Base-by-base conservation (phyloP, 768 basidiomycete species). In the Tricholoma bakamatsutake region DNA sequence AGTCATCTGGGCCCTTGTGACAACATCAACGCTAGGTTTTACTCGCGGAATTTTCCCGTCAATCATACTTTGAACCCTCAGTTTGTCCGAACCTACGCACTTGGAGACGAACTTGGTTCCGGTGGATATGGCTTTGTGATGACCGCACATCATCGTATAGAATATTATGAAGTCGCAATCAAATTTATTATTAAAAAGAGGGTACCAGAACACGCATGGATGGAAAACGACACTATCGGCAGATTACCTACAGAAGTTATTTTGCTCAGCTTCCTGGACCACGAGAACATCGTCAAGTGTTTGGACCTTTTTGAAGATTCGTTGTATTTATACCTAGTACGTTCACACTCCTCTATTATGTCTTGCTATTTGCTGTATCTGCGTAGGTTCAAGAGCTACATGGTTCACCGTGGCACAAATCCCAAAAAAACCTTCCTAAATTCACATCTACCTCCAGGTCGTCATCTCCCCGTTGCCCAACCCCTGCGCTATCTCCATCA, bases 41-140 rank as follows among this genome's bases (percentile, higher is more conserved):
- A 74, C 59, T 79, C 74, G 3, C 61, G 65, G 5, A 68, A 71
- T 18, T 91, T 93, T 63, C 83, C 85, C 1, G 62, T 67, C 4
- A 79, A 77, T 1, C 88, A 93, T 67, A 64, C 65, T 34, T 78
- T 93, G 47, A 76, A 85, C 62, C 64, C 76, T 5, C 72, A 75
- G 43, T 93, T 93, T 62, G 80, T 81, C 48, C 73, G 70, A 40
- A 65, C 64, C 47, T 92, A 90, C 62, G 66, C 74, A 35, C 80
- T 90, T 21, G 80, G 79, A 35, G 89, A 88, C 60, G 87, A 91
- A 66, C 78, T 98, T 24, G 95, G 95, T 40, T 84, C 85, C 9
- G 95, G 95, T 43, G 94, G 94, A 15, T 98, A 94, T 66, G 94
- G 94, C 2, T 97, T 98, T 67, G 95, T 98, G 27, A 90, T 96